phyloP scores from a whole-genome alignment of 179 eudicot species.

The Carnegiea gigantea region DNA sequence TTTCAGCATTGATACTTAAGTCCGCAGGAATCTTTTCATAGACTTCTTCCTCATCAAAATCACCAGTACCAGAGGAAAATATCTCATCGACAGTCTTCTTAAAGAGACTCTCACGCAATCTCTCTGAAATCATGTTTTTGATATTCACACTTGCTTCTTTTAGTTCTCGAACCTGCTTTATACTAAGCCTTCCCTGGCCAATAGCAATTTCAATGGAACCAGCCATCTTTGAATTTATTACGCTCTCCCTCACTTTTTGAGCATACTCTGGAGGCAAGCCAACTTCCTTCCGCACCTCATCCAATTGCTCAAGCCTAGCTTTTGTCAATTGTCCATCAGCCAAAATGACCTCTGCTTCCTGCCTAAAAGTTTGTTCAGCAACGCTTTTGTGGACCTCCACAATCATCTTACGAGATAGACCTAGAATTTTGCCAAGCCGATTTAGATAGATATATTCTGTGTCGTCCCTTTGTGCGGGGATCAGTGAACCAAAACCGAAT shows the following conservation, averaged over 20 bases:
- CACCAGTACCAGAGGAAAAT: constrained; percentile 95
- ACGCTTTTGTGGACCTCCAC: constrained; percentile 74
- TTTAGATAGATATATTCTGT: constrained; percentile 62
- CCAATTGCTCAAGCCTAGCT: constrained; percentile 64
- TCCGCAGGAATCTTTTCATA: constrained; percentile 79
- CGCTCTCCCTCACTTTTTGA: constrained; percentile 76
- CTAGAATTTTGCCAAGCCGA: constrained; percentile 82
- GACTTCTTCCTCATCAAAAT: constrained; percentile 91
- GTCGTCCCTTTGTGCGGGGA: constrained; percentile 67
- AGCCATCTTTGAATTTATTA: constrained; percentile 73
- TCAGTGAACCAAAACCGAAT: constrained; percentile 72
- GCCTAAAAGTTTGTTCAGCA: constrained; percentile 85
- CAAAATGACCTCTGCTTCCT: constrained; percentile 88
- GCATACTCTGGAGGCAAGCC: constrained; percentile 89
- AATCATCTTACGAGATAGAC: constrained; percentile 64
- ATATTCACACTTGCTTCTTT: constrained; percentile 71
- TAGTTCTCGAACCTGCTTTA: constrained; percentile 78
- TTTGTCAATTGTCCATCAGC: constrained; percentile 90
- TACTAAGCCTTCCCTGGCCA: constrained; percentile 73
- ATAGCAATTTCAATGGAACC: constrained; percentile 82
- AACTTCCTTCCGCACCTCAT: constrained; percentile 75
- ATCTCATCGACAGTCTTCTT: constrained; percentile 75
- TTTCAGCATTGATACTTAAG: constrained; percentile 61
- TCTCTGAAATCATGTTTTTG: constrained; percentile 64
- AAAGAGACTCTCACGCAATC: constrained; percentile 72